Conservation (phyloP, 2,329 filamentous ascomycete species). For the Emmonsiellopsis sp. region DNA sequence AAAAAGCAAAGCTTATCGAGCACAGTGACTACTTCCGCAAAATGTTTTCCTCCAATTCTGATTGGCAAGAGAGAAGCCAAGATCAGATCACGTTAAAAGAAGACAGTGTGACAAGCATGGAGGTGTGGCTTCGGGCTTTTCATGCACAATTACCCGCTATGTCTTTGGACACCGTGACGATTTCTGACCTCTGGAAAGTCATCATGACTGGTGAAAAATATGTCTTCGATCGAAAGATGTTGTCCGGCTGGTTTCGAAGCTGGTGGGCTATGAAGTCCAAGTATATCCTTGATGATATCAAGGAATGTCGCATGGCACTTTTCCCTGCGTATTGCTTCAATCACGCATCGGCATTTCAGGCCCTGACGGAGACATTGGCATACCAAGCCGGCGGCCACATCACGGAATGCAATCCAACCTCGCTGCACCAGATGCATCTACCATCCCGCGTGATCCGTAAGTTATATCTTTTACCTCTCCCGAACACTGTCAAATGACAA, state of each 20-base stretch:
- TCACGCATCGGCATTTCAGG: not conserved
- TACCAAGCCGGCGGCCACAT: not conserved
- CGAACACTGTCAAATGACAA: not conserved
- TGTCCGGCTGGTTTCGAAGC: not conserved
- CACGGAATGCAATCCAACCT: not conserved
- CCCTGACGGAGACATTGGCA: not conserved
- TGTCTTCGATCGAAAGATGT: not conserved
- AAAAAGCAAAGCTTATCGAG: not conserved
- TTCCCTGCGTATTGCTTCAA: not conserved
- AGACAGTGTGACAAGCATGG: slow-evolving; percentile 3
- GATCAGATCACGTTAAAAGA: not conserved
- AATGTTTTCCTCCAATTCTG: not conserved
- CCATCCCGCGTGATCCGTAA: slow-evolving; percentile 1
- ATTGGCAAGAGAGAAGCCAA: not conserved
- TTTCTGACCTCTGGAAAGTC: not conserved
- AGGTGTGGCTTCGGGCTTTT: slow-evolving; percentile 1
- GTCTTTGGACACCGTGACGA: not conserved
- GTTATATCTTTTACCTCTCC: not conserved
- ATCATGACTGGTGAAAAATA: slow-evolving; percentile 2
- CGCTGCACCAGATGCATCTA: not conserved
- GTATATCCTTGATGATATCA: not conserved
- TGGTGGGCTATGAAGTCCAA: not conserved
- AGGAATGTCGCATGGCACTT: not conserved
- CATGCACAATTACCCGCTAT: not conserved
- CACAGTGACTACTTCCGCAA: not conserved